Conservation (phyloP, 306 rosid genomes). For the Vigna unguiculata region DNA sequence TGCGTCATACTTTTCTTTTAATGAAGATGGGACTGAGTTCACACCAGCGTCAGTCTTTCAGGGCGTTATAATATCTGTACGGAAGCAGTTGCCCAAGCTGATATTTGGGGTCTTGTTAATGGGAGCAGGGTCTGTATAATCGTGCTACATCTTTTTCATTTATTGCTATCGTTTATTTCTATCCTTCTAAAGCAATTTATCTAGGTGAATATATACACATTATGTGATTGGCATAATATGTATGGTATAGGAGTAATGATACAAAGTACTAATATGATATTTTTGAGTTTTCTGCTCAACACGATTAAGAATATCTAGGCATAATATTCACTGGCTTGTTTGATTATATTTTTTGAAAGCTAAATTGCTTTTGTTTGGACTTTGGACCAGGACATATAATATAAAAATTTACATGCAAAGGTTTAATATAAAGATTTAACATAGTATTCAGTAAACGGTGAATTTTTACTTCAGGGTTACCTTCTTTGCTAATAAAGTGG, state of each 20-base stretch:
- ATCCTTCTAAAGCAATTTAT: conserved; percentile 12
- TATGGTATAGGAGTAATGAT: conserved; percentile 14
- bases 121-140: conserved; percentile 88
- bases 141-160: conserved; percentile 44
- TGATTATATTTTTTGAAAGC: conserved; percentile 25
- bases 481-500: conserved; percentile 75
- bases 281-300: conserved; percentile 15
- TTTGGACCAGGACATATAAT: conserved; percentile 24
- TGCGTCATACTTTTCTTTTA: conserved; percentile 92
- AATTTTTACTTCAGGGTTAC: conserved; percentile 68
- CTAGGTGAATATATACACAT: conserved; percentile 1
- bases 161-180: conserved; percentile 36
- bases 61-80: conserved; percentile 60
- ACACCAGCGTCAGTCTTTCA: conserved; percentile 81
- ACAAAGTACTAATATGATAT: conserved; percentile 26
- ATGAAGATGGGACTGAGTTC: conserved; percentile 80
- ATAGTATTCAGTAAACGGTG: conserved; percentile 45
- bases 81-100: conserved; percentile 82
- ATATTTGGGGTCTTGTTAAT: conserved; percentile 74
- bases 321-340: conserved; percentile 39
- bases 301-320: conserved; percentile 33
- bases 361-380: neutral
- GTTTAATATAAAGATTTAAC: conserved; percentile 16
- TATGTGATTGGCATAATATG: conserved; percentile 30
- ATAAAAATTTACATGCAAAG: conserved; percentile 15